These are phyloP conservation scores for Blastobotrys attinorum DNA, from an alignment of 805 yeast genomes.

Conservation along the genomic window DNA sequence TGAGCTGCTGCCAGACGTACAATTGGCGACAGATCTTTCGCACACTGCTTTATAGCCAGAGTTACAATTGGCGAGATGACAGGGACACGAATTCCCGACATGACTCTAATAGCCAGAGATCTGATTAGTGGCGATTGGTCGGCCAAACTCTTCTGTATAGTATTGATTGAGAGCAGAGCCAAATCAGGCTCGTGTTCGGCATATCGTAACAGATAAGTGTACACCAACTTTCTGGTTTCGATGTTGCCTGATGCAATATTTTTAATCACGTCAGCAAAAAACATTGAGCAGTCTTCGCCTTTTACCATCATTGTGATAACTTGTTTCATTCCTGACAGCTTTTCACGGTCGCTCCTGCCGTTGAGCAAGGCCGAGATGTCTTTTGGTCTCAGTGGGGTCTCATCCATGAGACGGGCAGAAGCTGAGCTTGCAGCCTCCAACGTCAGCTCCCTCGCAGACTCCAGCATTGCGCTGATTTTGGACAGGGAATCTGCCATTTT, in stretches of 20 bases:
- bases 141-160: constrained; percentile 74
- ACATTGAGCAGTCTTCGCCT: constrained; percentile 37
- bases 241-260: constrained; percentile 64
- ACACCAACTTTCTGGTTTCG: constrained; percentile 66
- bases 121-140: constrained; percentile 65
- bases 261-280: constrained; percentile 83
- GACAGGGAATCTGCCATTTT: constrained; percentile 51
- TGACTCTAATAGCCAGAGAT: constrained; percentile 65
- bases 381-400: constrained; percentile 49
- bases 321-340: constrained; percentile 51
- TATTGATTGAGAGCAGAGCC: constrained; percentile 83
- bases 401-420: constrained; percentile 54
- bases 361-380: constrained; percentile 61
- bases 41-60: constrained; percentile 60
- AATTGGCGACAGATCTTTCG: constrained; percentile 61
- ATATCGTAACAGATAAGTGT: constrained; percentile 62
- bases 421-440: constrained; percentile 80
- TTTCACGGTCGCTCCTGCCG: constrained; percentile 61
- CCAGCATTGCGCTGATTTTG: constrained; percentile 61
- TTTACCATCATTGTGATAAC: constrained; percentile 31
- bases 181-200: constrained; percentile 82
- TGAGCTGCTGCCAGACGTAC: constrained; percentile 78
- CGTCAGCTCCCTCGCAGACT: constrained; percentile 71
- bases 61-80: constrained; percentile 74
- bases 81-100: constrained; percentile 76